Evolutionary conservation across 768 basidiomycete genomes (phyloP).

Genomic region (Galerina sulciceps): DNA sequence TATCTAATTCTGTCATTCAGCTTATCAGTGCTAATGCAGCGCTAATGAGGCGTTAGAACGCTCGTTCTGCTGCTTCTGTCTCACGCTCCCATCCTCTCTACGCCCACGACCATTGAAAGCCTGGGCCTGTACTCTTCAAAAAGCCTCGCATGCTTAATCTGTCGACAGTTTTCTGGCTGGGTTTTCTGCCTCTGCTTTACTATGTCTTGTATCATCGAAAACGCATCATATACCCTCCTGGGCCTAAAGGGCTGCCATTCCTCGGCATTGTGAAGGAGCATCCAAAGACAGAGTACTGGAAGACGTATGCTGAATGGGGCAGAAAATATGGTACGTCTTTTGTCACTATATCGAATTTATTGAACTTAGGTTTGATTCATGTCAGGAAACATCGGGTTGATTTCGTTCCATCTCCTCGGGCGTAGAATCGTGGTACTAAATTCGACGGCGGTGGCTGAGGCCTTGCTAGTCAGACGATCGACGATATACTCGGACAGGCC

Average conservation of each 20-base stretch:
- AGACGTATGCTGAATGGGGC: constrained; percentile 18
- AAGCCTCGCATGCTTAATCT: no score
- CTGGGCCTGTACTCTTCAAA: no score
- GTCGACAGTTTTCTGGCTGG: no score
- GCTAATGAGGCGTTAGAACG: no score
- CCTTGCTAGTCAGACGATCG: constrained; percentile 49
- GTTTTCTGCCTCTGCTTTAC: no score
- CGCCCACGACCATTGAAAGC: no score
- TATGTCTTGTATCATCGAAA: no score
- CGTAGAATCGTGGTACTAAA: constrained; percentile 47
- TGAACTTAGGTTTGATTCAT: constrained; percentile 30
- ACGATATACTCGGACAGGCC: constrained; percentile 55
- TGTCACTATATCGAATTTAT: neutral
- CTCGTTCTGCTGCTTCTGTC: no score
- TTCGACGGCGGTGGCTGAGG: constrained; percentile 40
- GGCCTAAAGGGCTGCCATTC: constrained; percentile 19
- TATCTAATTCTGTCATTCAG: no score
- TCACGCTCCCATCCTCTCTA: no score
- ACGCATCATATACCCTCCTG: constrained; percentile 16
- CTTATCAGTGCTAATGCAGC: no score
- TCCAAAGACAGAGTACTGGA: constrained; percentile 19
- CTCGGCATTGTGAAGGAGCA: constrained; percentile 24
- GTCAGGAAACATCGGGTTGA: constrained; percentile 13
- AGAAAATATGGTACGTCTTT: constrained; percentile 11
- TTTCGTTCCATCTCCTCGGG: constrained; percentile 40